Evolutionary conservation across 2,329 filamentous ascomycete genomes (phyloP).

Genomic region (Phialocephala sp.): DNA sequence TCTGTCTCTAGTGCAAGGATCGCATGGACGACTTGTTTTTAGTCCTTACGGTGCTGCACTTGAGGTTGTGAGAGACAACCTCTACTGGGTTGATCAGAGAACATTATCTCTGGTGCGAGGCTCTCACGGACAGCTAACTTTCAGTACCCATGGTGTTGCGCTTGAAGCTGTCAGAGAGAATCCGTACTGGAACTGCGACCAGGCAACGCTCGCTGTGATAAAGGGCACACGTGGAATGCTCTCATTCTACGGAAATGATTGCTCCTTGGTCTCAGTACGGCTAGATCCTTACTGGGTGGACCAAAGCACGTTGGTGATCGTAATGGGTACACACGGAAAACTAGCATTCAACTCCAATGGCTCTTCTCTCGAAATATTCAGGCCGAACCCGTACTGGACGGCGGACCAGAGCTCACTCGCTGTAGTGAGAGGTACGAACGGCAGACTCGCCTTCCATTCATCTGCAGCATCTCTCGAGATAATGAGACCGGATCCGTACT

Average conservation of each 20-base stretch:
- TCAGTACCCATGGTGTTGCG: background rate
- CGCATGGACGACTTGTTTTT: background rate
- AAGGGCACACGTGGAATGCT: background rate
- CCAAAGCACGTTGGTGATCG: background rate
- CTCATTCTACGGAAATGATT: background rate
- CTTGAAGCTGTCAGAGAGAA: background rate
- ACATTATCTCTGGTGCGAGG: background rate
- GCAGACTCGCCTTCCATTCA: background rate
- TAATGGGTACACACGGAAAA: background rate
- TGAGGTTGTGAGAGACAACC: background rate
- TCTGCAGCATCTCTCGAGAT: background rate
- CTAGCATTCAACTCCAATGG: background rate
- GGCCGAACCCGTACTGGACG: conserved; percentile 6
- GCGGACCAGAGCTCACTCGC: background rate
- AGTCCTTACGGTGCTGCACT: background rate
- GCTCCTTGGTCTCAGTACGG: background rate
- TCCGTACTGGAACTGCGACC: background rate
- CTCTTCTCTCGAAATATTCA: background rate
- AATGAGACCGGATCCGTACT: background rate
- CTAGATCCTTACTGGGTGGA: conserved; percentile 6
- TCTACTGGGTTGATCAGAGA: background rate
- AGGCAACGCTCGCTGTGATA: background rate
- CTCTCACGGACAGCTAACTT: conserved; percentile 16
- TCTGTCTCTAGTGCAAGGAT: background rate
- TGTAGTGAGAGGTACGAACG: background rate